These are phyloP conservation scores for Emergomyces pasteurianus DNA, from an alignment of 2,329 filamentous ascomycete species.

Conservation along the genomic window DNA sequence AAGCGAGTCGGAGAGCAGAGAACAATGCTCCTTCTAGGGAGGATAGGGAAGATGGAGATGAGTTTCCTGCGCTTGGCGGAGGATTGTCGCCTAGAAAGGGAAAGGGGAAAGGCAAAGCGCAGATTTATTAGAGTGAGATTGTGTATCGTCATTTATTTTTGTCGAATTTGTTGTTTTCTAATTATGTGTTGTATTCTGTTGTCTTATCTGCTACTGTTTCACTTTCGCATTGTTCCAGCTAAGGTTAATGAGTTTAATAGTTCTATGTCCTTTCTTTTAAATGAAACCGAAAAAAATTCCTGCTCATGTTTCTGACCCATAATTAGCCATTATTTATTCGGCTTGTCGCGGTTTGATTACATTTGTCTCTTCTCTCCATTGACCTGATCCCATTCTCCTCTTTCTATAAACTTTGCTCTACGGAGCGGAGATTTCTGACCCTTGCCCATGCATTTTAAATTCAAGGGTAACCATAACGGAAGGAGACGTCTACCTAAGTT, in stretches of 20 bases:
- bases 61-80: constrained; percentile 20
- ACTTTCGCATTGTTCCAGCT: no score
- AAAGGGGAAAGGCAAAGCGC: constrained; percentile 25
- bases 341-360: not conserved
- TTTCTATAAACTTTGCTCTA: not conserved
- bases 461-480: not conserved
- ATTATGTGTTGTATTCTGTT: not conserved
- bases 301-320: not conserved
- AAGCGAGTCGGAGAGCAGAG: constrained; percentile 35
- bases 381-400: no score
- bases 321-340: not conserved
- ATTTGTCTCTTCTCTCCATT: not conserved
- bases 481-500: not conserved
- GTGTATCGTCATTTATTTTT: not conserved
- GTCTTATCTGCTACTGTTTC: not conserved
- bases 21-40: not conserved
- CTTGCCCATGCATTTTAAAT: not conserved
- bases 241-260: no score
- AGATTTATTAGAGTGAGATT: constrained; percentile 7
- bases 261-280: not conserved
- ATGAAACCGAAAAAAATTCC: not conserved
- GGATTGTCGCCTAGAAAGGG: constrained; percentile 12
- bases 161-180: not conserved
- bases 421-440: not conserved
- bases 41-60: constrained; percentile 15